A percentile compares a stretch with the other conserved stretches of the same genome.
These are phyloP conservation scores for Xerocomus nothofagi DNA, from an alignment of 1,284 basidiomycete genomes.

Conservation along the genomic window DNA sequence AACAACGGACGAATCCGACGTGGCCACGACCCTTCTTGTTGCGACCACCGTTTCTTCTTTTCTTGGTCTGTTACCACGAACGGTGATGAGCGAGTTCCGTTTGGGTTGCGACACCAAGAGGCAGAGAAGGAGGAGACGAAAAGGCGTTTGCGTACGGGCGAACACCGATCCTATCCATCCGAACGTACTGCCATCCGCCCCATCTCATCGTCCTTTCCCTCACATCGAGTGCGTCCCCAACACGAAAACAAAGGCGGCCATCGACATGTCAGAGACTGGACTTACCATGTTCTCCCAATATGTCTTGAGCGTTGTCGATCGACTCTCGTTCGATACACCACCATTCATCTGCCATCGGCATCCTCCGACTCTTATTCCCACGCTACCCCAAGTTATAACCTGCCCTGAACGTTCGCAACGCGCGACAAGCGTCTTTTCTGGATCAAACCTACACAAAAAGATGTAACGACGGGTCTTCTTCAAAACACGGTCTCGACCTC, in stretches of 20 bases:
- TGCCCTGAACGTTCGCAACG: conserved; percentile 35
- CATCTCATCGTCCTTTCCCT: not conserved
- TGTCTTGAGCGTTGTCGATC: conserved; percentile 25
- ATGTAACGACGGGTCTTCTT: no score
- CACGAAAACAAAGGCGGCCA: not conserved
- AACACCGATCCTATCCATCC: conserved; percentile 16
- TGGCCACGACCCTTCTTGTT: conserved; percentile 99
- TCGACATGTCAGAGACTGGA: conserved; percentile 6
- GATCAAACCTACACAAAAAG: no score
- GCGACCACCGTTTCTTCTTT: conserved; percentile 97
- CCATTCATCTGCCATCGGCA: conserved; percentile 17
- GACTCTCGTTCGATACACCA: conserved; percentile 1
- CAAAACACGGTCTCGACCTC: conserved; percentile 29
- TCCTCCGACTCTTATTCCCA: conserved; percentile 24
- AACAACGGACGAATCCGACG: conserved; percentile 92
- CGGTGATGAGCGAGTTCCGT: conserved; percentile 9
- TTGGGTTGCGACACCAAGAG: not conserved
- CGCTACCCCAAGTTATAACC: conserved; percentile 9
- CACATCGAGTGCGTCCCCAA: not conserved
- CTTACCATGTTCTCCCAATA: conserved; percentile 32
- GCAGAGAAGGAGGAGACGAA: not conserved
- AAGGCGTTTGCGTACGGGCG: no score
- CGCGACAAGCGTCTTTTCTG: no score
- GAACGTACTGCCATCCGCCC: conserved; percentile 11
- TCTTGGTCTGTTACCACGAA: conserved; percentile 78